Base-by-base conservation (phyloP, 139 green algal species). In the Bryopsis sp. region DNA sequence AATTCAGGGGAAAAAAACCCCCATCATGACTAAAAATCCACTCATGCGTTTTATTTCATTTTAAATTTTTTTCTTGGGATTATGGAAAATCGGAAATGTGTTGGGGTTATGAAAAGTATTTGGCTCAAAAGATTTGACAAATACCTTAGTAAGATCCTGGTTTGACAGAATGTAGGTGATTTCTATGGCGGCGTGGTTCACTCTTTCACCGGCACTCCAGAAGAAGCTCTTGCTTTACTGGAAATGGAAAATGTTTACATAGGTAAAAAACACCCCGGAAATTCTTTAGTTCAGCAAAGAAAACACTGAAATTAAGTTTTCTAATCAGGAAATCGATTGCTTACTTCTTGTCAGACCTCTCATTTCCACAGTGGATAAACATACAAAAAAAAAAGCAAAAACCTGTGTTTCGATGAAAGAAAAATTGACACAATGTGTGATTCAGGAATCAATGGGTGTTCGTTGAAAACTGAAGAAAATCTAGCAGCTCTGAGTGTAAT, bases 361-460 rank as follows among this genome's bases (percentile, higher is more conserved):
- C 15, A 11, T 19, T 26, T 54, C 15, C 43, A 54, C 19, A 11
- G 19, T 11, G 43, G 19, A 54, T 11, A 19, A 54, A 54, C 43
- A 11, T 26, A 54, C 19, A 26, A 19, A 19, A 11, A 54, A 19
- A 54, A 11, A 11, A 11, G 43, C 43, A 54, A 19, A 26, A 33
- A 46, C 33, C 31, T 47, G 31, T n/a, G 28, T 28, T 67, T 6
- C 19, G 39, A 47, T 5, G 19, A 47, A 46, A 67, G 7, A 31
- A 15, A 8, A 31, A 15, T 63, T 63, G 11, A 36, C 22, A 31
- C 54, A 32, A 36, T 63, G 7, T 7, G n/a, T 67, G 59, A 6
- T 67, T 5, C 77, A 89, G 82, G 90, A 31, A 79, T 96, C 43
- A 96, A 96, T 71, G 90, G 90, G 22, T 96, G 90, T 78, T 90